These are phyloP conservation scores for Trichoderma aggressivum DNA, from an alignment of 2,329 filamentous ascomycete genomes.

Conservation along the genomic window DNA sequence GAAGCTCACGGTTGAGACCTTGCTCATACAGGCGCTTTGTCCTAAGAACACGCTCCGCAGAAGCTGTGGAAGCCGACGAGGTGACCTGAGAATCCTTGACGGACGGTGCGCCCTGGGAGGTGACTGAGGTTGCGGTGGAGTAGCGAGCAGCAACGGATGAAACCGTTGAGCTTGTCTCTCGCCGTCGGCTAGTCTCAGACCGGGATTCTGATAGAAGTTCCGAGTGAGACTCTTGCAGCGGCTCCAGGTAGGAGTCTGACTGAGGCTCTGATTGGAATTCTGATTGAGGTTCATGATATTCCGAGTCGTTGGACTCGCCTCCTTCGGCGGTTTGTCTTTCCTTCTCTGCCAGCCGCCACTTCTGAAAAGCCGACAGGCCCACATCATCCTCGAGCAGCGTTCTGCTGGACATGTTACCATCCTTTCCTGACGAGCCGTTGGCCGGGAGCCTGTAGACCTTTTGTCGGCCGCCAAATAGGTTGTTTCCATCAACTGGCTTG, in stretches of 20 bases:
- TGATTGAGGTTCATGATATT: constrained; percentile 34
- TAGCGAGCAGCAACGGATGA: constrained; percentile 63
- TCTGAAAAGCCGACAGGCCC: constrained; percentile 77
- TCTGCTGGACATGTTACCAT: constrained; percentile 61
- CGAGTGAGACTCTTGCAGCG: background rate
- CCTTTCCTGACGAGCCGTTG: constrained; percentile 40
- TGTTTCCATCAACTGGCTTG: constrained; percentile 84
- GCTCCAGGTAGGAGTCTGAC: constrained; percentile 48
- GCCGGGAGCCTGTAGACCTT: constrained; percentile 86
- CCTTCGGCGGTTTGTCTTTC: constrained; percentile 46
- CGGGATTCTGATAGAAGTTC: constrained; percentile 43
- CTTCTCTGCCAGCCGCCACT: constrained; percentile 61
- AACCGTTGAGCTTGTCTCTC: constrained; percentile 83
- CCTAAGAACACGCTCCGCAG: constrained; percentile 64
- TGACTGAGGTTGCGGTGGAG: constrained; percentile 84
- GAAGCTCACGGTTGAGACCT: constrained; percentile 71
- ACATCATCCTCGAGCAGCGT: constrained; percentile 85
- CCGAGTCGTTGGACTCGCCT: constrained; percentile 36
- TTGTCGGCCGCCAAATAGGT: constrained; percentile 89
- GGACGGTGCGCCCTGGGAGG: constrained; percentile 60
- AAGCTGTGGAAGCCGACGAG: constrained; percentile 37
- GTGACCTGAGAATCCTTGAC: constrained; percentile 49
- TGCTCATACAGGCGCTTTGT: constrained; percentile 78
- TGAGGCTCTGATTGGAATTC: constrained; percentile 36
- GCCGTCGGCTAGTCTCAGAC: constrained; percentile 66